Evolutionary conservation across 2,329 filamentous ascomycete species (phyloP).

Genomic region (Acrocalymma vagum): DNA sequence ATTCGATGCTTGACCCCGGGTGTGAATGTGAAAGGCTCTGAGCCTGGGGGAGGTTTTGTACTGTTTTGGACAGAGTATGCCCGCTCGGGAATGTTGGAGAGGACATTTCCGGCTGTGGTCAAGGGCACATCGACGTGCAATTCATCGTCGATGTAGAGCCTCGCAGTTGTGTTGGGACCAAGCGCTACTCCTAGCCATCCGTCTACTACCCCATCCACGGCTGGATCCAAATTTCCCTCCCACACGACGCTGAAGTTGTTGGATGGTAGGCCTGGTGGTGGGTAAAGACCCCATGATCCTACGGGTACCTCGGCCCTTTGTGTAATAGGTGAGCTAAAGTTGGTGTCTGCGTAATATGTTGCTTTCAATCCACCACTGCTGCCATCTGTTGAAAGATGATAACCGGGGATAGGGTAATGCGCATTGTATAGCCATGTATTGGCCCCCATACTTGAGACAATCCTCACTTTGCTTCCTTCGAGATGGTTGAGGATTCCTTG

Average conservation of each 20-base stretch:
- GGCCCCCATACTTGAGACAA: constrained; percentile 53
- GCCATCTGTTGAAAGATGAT: constrained; percentile 50
- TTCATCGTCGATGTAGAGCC: constrained; percentile 47
- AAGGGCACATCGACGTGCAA: constrained; percentile 38
- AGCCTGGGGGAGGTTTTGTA: constrained; percentile 48
- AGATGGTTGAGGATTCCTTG: constrained; percentile 47
- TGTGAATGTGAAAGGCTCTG: constrained; percentile 49
- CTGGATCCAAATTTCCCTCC: constrained; percentile 51
- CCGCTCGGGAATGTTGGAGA: constrained; percentile 52
- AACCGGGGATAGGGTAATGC: constrained; percentile 54
- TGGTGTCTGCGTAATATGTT: constrained; percentile 53
- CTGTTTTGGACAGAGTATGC: constrained; percentile 47
- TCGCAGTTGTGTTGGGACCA: constrained; percentile 51
- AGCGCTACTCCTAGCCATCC: constrained; percentile 56
- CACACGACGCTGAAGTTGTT: constrained; percentile 57
- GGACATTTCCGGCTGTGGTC: constrained; percentile 40
- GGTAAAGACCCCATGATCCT: constrained; percentile 56
- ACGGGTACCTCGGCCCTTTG: constrained; percentile 48
- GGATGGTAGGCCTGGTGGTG: constrained; percentile 51
- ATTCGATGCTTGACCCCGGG: constrained; percentile 45
- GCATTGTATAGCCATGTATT: constrained; percentile 57
- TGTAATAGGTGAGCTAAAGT: constrained; percentile 45
- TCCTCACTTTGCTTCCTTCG: constrained; percentile 30
- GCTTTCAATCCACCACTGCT: constrained; percentile 49
- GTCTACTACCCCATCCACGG: constrained; percentile 49